These are phyloP conservation scores for Cercophora samala DNA, from an alignment of 495 filamentous ascomycete genomes.

Conservation along the genomic window DNA sequence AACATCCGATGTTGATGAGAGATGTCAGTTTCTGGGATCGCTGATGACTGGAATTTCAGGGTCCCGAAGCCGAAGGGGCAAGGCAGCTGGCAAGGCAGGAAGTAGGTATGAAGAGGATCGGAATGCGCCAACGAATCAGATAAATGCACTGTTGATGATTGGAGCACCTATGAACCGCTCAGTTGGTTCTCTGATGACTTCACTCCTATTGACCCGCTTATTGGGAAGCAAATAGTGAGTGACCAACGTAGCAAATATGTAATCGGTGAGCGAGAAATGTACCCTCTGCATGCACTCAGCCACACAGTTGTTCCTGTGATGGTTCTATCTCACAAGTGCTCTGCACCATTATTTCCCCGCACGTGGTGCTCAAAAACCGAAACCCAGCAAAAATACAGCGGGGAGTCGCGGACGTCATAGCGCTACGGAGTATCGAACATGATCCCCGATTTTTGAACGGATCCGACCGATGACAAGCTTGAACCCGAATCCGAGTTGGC, in stretches of 20 bases:
- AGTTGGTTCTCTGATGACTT: not conserved
- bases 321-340: not conserved
- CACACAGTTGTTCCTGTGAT: not conserved
- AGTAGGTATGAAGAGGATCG: not conserved
- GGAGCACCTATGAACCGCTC: not conserved
- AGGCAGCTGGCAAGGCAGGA: slow-evolving; percentile 9
- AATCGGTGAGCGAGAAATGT: slow-evolving; percentile 5
- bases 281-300: slow-evolving; percentile 1
- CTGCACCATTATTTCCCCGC: not conserved
- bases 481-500: slow-evolving; percentile 3
- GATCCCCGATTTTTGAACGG: not conserved
- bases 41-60: not conserved
- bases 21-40: not conserved
- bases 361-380: not conserved
- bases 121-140: not conserved
- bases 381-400: not conserved
- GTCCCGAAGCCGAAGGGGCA: not conserved
- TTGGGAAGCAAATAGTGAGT: not conserved
- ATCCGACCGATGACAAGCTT: not conserved
- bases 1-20: not conserved
- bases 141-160: not conserved
- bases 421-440: not conserved
- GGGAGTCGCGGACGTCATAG: not conserved
- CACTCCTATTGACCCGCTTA: not conserved
- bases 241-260: not conserved